Conservation (phyloP, 805 yeast genomes). For the Zygotorulaspora danielsina region DNA sequence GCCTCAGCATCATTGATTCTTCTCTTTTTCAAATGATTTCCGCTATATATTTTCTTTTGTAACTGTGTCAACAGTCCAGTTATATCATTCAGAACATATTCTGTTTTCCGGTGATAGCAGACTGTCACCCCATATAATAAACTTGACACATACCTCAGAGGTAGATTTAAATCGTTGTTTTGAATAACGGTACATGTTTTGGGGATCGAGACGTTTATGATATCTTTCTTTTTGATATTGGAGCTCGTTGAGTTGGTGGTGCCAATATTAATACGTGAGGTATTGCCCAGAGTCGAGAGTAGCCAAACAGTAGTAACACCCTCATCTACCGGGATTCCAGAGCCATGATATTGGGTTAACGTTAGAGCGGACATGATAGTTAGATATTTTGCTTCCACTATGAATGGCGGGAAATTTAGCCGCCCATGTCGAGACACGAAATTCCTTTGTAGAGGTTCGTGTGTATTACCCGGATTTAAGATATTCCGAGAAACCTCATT, state of each 20-base stretch:
- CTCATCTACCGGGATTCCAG: conserved; percentile 6
- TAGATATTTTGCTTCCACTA: neutral
- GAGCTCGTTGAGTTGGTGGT: conserved; percentile 5
- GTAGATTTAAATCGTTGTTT: conserved; percentile 17
- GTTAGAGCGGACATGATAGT: neutral
- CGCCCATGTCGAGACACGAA: conserved; percentile 4
- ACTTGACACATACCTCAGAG: conserved; percentile 30
- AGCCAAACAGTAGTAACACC: conserved; percentile 34
- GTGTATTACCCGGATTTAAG: neutral
- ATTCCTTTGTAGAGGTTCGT: neutral
- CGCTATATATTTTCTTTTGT: conserved; percentile 14
- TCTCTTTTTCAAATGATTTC: conserved; percentile 3
- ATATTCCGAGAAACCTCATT: neutral
- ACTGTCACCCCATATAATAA: conserved; percentile 33
- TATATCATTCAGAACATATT: conserved; percentile 31
- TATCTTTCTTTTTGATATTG: conserved; percentile 29
- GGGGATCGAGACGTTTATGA: conserved; percentile 32
- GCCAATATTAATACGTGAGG: conserved; percentile 1
- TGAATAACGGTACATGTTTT: conserved; percentile 29
- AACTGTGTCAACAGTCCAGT: conserved; percentile 22
- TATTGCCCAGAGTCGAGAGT: conserved; percentile 28
- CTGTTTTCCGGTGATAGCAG: conserved; percentile 33
- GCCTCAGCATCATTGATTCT: conserved; percentile 2
- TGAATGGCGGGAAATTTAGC: conserved; percentile 9
- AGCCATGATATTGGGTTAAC: conserved; percentile 5